A percentile compares a stretch with the other conserved stretches of the same genome.
phyloP scores from a whole-genome alignment of 345 rosid genomes.

The Laguncularia racemosa region DNA sequence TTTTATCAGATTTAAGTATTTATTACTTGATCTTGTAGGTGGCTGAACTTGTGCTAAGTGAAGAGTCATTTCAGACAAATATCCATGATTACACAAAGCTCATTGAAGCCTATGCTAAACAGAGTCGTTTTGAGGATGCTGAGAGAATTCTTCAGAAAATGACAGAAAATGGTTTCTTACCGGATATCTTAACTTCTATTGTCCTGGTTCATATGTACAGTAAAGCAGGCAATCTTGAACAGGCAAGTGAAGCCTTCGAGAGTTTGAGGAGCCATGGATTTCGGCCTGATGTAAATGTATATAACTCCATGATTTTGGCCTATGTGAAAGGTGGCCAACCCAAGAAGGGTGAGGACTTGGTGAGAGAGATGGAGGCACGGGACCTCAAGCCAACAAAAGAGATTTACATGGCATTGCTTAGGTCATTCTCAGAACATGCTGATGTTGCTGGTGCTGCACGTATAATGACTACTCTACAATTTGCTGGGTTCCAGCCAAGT shows the following conservation, averaged over 20 bases:
- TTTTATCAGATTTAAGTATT: slow-evolving; percentile 10
- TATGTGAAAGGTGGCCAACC: slow-evolving; percentile 55
- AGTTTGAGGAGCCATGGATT: slow-evolving; percentile 55
- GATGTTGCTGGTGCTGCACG: slow-evolving; percentile 38
- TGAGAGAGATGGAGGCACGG: slow-evolving; percentile 47
- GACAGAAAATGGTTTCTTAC: slow-evolving; percentile 50
- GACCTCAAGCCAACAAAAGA: slow-evolving; percentile 45
- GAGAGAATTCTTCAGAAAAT: slow-evolving; percentile 72
- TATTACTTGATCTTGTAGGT: slow-evolving; percentile 38
- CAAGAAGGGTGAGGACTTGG: slow-evolving; percentile 31
- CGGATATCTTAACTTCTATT: slow-evolving; percentile 47
- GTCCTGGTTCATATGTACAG: slow-evolving; percentile 62
- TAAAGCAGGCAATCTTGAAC: slow-evolving; percentile 60
- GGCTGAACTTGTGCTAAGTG: slow-evolving; percentile 54
- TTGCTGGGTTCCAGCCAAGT: slow-evolving; percentile 33
- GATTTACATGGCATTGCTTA: slow-evolving; percentile 61
- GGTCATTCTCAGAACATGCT: slow-evolving; percentile 44
- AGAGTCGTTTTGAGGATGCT: slow-evolving; percentile 45
- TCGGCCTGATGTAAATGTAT: slow-evolving; percentile 46
- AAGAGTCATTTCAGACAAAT: slow-evolving; percentile 56
- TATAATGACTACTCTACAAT: slow-evolving; percentile 38
- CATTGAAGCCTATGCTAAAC: slow-evolving; percentile 58
- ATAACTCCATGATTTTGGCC: slow-evolving; percentile 71
- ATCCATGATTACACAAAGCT: slow-evolving; percentile 60
- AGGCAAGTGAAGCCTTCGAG: slow-evolving; percentile 61